Evolutionary conservation across 179 eudicot species (phyloP), one percentile per base, ranked within the genome.

Genomic region (Corrigiola litoralis): DNA sequence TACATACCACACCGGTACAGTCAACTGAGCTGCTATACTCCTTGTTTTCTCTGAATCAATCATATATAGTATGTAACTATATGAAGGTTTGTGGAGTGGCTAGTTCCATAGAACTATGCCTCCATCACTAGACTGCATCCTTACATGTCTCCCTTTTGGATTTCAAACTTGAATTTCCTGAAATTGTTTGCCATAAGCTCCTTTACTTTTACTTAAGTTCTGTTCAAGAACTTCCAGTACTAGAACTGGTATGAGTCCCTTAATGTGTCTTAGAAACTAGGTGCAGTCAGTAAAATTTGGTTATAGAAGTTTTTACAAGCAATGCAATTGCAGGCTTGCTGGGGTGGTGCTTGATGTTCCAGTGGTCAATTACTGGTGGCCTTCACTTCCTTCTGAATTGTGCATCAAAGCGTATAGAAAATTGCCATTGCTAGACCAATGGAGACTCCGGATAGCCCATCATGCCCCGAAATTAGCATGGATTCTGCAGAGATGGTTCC

Each of bases 1-100:
- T 74, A 78, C 37, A 71, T 86, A 28, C 92, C 96, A 18, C 73
- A 84, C 62, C 75, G 96, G 96, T 69, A 56, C 37, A 11, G 61
- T 58, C 34, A 34, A n/a, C 25, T 38, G n/a, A n/a, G n/a, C n/a
- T n/a, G n/a, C n/a, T n/a, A n/a, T n/a, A n/a, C n/a, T 32, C 17
- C 1, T 4, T 31, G 1, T 12, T 2, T 27, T 27, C 17, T 28
- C 34, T 28, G 11, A 6, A 4, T 51, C 14, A 17, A 23, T 21
- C 54, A 6, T 4, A 13, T 49, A 20, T 1, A 4, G 1, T 49
- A 6, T 54, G 9, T 13, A 25, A n/a, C n/a, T 25, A 25, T 18
- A 3, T 28, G 56, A 51, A 48, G 29, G 29, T 16, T n/a, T n/a
- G n/a, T n/a, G n/a, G n/a, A n/a, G n/a, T n/a, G n/a, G n/a, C n/a